Evolutionary conservation across 2,329 filamentous ascomycete species (phyloP), one percentile per base, ranked within the genome.

Genomic region (Stemphylium lycopersici): DNA sequence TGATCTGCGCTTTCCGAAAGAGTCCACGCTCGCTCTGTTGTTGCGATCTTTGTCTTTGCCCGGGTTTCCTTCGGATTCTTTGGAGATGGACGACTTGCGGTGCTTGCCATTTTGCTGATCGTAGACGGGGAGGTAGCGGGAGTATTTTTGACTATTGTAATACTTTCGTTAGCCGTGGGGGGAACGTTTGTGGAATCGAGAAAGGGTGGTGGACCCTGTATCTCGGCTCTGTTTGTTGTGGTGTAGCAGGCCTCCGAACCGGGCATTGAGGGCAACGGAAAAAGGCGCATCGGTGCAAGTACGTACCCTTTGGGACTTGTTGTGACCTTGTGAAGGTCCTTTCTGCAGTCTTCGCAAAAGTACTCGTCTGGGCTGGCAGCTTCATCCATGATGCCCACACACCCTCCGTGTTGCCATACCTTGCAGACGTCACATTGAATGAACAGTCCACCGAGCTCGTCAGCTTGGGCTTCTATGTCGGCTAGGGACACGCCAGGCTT

Each of bases 381-480:
- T 76, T 96, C 93, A 65, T 95, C 95, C 80, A 96, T 92, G 70
- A 99, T 96, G 56, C 95, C 93, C 55, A 99, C 93, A 72, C 95
- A 99, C 56, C 93, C 93, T 68, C 95, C 95, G 74, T 99, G 95
- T 76, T 99, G 95, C 95, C 93, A 99, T 60, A 98, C 95, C 74
- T 96, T 96, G 81, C 95, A 99, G 61, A 90, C 83, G 78, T 98
- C 95, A 83, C 95, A 99, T 80, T 98, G 93, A 63, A 99, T 93
- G 77, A 97, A 99, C 77, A 98, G 89, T 47, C 93, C 93, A 39
- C 93, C 95, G 63, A 93, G 84, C 62, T 98, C 93, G 69, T 96
- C 92, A 29, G 66, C 68, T 61, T 67, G 69, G 15, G 64, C 53
- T 48, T 73, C 71, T 56, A 80, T 87, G 79, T 78, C 87, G 78